Base-by-base conservation (phyloP, 352 stramenopile species). In the Thalassiosira delicatula region DNA sequence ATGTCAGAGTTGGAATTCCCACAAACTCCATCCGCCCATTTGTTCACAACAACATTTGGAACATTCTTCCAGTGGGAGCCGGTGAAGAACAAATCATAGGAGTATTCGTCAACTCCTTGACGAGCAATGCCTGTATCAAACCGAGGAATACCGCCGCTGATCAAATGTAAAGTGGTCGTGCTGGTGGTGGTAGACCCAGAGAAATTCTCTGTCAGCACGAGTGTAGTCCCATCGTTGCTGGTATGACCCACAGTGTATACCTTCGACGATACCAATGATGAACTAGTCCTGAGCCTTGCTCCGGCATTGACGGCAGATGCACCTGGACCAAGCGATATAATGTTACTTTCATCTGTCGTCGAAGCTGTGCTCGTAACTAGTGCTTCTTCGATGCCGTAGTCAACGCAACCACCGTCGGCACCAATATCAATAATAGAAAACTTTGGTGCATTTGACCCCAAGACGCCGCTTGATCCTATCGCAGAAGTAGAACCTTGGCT, bases 31-130 rank as follows among this genome's bases (percentile, higher is more conserved):
- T 88, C 85, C 14, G 80, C 88, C 77, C 92, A 91, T 17, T 76
- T 71, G 54, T 89, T 86, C 21, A 88, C 65, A 59, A 69, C 51
- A 32, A 95, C 76, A 62, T 89, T n/a, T n/a, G 83, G 81, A 17
- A 90, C 81, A 77, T 94, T 86, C 27, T 67, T 81, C 68, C 93
- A 91, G 70, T 93, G 79, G 21, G 85, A 84, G 17, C 82, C 90
- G 11, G 77, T 84, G 76, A 95, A 95, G 68, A 89, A 93, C 19
- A 95, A 81, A 57, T 95, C 90, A 74, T 95, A 95, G 11, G 74
- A 86, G 78, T 88, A 94, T 57, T 92, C 89, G 63, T 94, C 84
- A 63, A 88, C 69, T 9, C 90, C 91, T 57, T 87, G 30, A 44
- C 82, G 75, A 23, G 84, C n/a, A 42, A 90, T 83, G 23, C 90